Evolutionary conservation across 2,329 filamentous ascomycete genomes (phyloP).

Genomic region (Fusarium circinatum): DNA sequence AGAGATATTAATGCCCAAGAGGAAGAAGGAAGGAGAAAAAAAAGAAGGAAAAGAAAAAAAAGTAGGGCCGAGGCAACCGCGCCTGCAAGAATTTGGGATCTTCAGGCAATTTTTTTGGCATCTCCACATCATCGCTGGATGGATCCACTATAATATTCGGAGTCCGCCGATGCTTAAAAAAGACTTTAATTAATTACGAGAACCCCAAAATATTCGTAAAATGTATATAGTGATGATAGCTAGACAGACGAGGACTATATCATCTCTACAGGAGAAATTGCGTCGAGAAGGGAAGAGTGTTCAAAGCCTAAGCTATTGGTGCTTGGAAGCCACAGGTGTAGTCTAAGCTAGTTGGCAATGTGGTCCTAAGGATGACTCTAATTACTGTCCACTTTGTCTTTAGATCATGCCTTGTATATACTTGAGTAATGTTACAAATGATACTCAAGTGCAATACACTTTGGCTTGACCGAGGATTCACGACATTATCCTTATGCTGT

Average conservation of each 20-base stretch:
- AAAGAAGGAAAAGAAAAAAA: constrained; percentile 17
- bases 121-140: constrained; percentile 8
- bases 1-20: constrained; percentile 31
- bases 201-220: neutral
- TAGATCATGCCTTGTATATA: neutral
- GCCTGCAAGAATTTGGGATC: constrained; percentile 29
- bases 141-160: constrained; percentile 35
- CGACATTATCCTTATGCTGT: neutral
- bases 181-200: neutral
- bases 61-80: constrained; percentile 30
- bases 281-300: neutral
- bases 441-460: neutral
- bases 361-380: neutral
- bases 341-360: neutral
- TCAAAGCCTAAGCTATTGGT: neutral
- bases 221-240: neutral
- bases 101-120: constrained; percentile 40
- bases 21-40: constrained; percentile 4
- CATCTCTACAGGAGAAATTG: too few relatives aligned
- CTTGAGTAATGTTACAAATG: fast-evolving
- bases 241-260: too few relatives aligned
- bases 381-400: neutral
- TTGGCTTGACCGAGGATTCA: too few relatives aligned
- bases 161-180: constrained; percentile 32
- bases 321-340: neutral